A percentile compares a stretch with the other conserved stretches of the same genome.
phyloP scores from a whole-genome alignment of 1,139 yeast species.

The Kluyveromyces marxianus region DNA sequence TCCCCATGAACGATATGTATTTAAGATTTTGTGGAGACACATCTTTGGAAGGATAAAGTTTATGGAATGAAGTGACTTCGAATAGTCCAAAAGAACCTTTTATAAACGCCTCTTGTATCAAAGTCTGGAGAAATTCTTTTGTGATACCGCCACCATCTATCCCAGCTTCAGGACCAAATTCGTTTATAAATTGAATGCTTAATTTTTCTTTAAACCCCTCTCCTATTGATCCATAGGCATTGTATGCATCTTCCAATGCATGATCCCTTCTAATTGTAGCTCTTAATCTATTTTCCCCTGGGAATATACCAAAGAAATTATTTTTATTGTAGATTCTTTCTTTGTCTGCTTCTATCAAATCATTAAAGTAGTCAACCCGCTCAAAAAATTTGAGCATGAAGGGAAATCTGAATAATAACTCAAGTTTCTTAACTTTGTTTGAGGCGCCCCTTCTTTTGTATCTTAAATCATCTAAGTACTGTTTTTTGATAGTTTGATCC shows the following conservation, averaged over 20 bases:
- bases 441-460: slow-evolving; percentile 12
- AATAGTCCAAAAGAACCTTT: slow-evolving; percentile 39
- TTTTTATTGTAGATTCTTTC: slow-evolving; percentile 17
- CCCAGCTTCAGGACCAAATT: slow-evolving; percentile 73
- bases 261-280: slow-evolving; percentile 64
- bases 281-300: slow-evolving; percentile 24
- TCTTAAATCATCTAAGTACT: slow-evolving; percentile 1
- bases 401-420: slow-evolving; percentile 59
- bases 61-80: slow-evolving; percentile 48
- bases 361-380: slow-evolving; percentile 66
- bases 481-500: slow-evolving; percentile 2
- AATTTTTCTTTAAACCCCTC: slow-evolving; percentile 50
- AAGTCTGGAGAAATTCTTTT: slow-evolving; percentile 76
- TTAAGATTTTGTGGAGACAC: slow-evolving; percentile 30
- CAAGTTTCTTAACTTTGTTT: slow-evolving; percentile 31
- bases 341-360: slow-evolving; percentile 50
- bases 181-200: slow-evolving; percentile 60
- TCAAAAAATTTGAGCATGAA: slow-evolving; percentile 70
- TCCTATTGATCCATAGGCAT: slow-evolving; percentile 42
- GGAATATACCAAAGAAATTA: slow-evolving; percentile 9
- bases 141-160: slow-evolving; percentile 97
- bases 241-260: slow-evolving; percentile 67
- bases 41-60: slow-evolving; percentile 51
- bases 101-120: slow-evolving; percentile 61
- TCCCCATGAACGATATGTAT: slow-evolving; percentile 62